Conservation (phyloP, 2,329 filamentous ascomycete species). For the Exophiala spinifera region DNA sequence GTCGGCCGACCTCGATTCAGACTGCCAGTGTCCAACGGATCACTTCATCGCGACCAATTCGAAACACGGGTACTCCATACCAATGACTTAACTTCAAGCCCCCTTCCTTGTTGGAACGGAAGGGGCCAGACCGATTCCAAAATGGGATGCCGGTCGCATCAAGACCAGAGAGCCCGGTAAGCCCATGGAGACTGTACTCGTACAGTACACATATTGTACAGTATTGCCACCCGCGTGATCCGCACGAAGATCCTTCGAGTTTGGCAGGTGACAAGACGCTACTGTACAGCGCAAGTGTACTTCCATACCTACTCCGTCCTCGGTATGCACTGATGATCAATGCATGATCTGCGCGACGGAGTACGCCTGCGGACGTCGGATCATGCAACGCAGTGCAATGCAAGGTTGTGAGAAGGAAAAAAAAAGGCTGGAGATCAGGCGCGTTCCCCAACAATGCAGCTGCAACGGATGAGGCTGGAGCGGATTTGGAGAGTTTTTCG, state of each 20-base stretch:
- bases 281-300: constrained; percentile 8
- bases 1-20: constrained; percentile 15
- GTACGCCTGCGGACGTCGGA: constrained; percentile 16
- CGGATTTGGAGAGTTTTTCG: not conserved
- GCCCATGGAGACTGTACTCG: constrained; percentile 7
- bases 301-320: not conserved
- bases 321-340: constrained; percentile 24
- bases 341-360: constrained; percentile 22
- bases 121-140: constrained; percentile 7
- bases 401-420: not conserved
- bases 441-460: too few species aligned
- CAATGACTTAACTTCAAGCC: not conserved
- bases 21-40: constrained; percentile 12
- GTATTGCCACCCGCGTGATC: constrained; percentile 1
- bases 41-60: constrained; percentile 2
- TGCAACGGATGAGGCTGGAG: not conserved
- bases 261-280: not conserved
- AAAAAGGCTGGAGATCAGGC: constrained; percentile 18
- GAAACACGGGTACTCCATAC: constrained; percentile 17
- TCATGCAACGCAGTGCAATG: constrained; percentile 18
- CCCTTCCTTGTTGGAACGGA: not conserved
- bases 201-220: too few species aligned
- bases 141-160: constrained; percentile 3
- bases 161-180: not conserved
- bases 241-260: not conserved